phyloP scores from a whole-genome alignment of 805 yeast genomes.

The Saitoella complicata region DNA sequence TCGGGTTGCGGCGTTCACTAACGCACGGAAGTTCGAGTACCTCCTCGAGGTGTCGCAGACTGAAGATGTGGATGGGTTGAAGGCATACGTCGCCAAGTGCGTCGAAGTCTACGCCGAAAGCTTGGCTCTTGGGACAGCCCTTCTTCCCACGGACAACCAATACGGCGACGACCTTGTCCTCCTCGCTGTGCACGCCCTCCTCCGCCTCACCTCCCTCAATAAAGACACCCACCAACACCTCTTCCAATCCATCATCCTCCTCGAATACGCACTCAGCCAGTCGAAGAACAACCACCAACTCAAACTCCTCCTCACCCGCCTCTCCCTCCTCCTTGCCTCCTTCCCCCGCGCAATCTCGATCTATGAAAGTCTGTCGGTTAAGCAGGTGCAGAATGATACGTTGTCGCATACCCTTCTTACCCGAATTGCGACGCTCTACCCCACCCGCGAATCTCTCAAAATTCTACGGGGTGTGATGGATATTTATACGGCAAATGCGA shows the following conservation, averaged over 20 bases:
- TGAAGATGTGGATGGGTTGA: constrained; percentile 4
- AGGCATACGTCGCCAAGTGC: constrained; percentile 19
- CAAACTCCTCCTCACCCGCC: constrained; percentile 50
- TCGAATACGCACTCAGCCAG: constrained; percentile 37
- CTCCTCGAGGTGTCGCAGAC: constrained; percentile 11
- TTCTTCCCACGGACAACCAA: constrained; percentile 42
- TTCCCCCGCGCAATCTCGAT: constrained; percentile 33
- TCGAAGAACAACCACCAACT: constrained; percentile 65
- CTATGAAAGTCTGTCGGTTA: constrained; percentile 43
- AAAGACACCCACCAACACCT: constrained; percentile 13
- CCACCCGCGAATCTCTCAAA: constrained; percentile 23
- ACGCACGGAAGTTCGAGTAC: constrained; percentile 32
- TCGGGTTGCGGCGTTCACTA: no score
- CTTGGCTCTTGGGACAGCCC: constrained; percentile 4
- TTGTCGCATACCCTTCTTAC: constrained; percentile 33
- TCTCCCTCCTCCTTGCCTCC: constrained; percentile 45
- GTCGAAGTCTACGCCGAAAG: constrained; percentile 25
- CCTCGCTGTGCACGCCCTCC: constrained; percentile 27
- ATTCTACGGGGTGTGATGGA: constrained; percentile 26
- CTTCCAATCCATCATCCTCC: constrained; percentile 31
- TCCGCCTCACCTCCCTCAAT: constrained; percentile 16
- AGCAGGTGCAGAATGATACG: constrained; percentile 63
- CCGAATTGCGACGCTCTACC: constrained; percentile 31
- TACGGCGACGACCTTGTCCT: constrained; percentile 51
- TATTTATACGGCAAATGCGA: constrained; percentile 31